Percentiles rank a stretch among this genome's conserved stretches.
Conservation (phyloP, 2,329 filamentous ascomycete genomes). For the Penicillium crustosum region DNA sequence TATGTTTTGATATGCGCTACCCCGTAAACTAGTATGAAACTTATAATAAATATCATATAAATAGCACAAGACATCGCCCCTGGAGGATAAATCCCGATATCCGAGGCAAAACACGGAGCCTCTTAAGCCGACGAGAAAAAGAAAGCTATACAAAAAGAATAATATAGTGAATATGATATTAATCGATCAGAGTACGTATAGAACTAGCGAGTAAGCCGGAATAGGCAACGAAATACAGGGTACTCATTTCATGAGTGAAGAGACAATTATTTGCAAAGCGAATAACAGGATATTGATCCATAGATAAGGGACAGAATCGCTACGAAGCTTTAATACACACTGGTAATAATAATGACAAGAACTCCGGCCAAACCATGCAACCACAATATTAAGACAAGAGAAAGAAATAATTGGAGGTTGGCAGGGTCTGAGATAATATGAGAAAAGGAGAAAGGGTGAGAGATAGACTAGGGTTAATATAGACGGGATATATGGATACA, state of each 20-base stretch:
- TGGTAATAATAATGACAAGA: slow-evolving; percentile 1
- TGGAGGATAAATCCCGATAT: not conserved
- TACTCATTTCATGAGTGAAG: not conserved
- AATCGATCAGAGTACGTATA: not conserved
- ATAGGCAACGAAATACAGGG: not conserved
- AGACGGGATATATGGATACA: not conserved
- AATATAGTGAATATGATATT: not conserved
- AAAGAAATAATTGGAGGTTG: not conserved
- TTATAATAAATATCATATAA: not conserved
- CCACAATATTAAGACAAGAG: slow-evolving; percentile 1
- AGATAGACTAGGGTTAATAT: slow-evolving; percentile 2
- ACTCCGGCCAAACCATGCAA: slow-evolving; percentile 14
- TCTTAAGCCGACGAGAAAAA: not conserved
- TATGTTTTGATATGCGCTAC: not conserved
- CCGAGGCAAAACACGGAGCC: not conserved
- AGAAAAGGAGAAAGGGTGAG: not conserved
- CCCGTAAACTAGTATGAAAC: not conserved
- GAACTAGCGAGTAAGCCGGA: too few relatives aligned
- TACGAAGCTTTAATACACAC: not conserved
- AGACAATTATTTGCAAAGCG: not conserved
- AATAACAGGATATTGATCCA: not conserved
- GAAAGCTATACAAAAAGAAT: not conserved
- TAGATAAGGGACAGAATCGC: not conserved
- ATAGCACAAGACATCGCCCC: not conserved
- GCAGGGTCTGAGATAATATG: not conserved